phyloP scores from a whole-genome alignment of 352 stramenopile genomes.

The Phytopythium mirpurense region DNA sequence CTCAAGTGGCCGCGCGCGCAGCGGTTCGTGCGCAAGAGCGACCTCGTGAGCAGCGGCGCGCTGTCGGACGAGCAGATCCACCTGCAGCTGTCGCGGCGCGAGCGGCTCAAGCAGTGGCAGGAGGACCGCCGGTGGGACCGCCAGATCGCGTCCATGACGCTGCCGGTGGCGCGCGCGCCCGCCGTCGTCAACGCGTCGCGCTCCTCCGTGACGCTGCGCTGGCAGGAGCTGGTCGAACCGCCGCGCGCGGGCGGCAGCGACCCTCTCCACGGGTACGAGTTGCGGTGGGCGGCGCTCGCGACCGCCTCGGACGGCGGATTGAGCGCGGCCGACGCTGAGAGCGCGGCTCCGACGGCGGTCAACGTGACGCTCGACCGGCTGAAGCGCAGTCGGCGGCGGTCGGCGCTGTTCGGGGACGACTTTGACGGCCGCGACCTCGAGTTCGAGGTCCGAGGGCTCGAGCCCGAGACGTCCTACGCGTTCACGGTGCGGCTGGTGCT shows the following conservation, averaged over 20 bases:
- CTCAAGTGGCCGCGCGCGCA: slow-evolving; percentile 60
- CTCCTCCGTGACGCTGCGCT: slow-evolving; percentile 42
- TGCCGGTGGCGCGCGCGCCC: slow-evolving; percentile 56
- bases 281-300: slow-evolving; percentile 32
- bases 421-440: slow-evolving; percentile 80
- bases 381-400: slow-evolving; percentile 53
- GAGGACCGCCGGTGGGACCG: slow-evolving; percentile 70
- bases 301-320: neutral
- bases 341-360: slow-evolving; percentile 11
- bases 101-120: slow-evolving; percentile 78
- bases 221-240: slow-evolving; percentile 70
- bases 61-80: slow-evolving; percentile 21
- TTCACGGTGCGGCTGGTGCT: slow-evolving; percentile 71
- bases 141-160: slow-evolving; percentile 55
- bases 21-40: slow-evolving; percentile 31
- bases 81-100: slow-evolving; percentile 53
- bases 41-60: slow-evolving; percentile 17
- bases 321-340: neutral
- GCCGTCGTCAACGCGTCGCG: slow-evolving; percentile 59
- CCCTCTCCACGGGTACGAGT: slow-evolving; percentile 45
- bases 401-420: slow-evolving; percentile 62
- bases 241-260: slow-evolving; percentile 32
- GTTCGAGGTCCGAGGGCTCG: slow-evolving; percentile 37
- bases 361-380: slow-evolving; percentile 55
- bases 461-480: slow-evolving; percentile 55